Conservation (phyloP, 805 yeast species). For the Nakazawaea ishiwadae region DNA sequence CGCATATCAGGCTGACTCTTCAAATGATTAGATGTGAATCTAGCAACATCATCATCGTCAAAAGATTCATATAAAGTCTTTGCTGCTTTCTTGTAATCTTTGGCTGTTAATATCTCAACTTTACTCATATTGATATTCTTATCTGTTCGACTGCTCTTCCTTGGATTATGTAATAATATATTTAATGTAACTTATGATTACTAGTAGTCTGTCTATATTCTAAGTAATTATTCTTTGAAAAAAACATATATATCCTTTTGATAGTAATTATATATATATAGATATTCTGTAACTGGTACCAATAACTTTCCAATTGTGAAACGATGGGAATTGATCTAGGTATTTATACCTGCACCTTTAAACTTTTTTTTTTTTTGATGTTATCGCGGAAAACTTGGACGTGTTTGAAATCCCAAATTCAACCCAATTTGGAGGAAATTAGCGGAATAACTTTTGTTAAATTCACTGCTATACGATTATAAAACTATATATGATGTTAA, state of each 20-base stretch:
- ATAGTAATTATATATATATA: no score
- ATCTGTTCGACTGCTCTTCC: background rate
- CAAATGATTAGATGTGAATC: constrained; percentile 24
- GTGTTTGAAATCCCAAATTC: no score
- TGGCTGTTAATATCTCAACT: constrained; percentile 24
- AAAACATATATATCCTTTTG: constrained; percentile 10
- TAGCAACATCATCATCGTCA: constrained; percentile 28
- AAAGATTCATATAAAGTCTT: constrained; percentile 28
- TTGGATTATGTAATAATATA: no score
- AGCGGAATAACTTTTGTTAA: background rate
- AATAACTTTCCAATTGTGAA: no score
- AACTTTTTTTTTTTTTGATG: background rate
- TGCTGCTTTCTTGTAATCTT: constrained; percentile 31
- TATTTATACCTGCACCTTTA: no score
- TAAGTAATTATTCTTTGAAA: constrained; percentile 9
- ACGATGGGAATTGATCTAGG: no score
- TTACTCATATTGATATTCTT: constrained; percentile 1
- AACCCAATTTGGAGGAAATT: background rate
- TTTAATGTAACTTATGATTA: constrained; percentile 11
- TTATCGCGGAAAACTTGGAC: background rate
- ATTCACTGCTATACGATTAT: no score
- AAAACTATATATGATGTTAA: background rate
- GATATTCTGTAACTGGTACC: background rate
- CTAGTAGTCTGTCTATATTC: constrained; percentile 13
- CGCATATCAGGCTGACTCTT: constrained; percentile 26